Percentiles rank a stretch among this genome's conserved stretches.
These are phyloP conservation scores for Tolypocladium endophyticum DNA, from an alignment of 2,329 filamentous ascomycete species.

Conservation along the genomic window DNA sequence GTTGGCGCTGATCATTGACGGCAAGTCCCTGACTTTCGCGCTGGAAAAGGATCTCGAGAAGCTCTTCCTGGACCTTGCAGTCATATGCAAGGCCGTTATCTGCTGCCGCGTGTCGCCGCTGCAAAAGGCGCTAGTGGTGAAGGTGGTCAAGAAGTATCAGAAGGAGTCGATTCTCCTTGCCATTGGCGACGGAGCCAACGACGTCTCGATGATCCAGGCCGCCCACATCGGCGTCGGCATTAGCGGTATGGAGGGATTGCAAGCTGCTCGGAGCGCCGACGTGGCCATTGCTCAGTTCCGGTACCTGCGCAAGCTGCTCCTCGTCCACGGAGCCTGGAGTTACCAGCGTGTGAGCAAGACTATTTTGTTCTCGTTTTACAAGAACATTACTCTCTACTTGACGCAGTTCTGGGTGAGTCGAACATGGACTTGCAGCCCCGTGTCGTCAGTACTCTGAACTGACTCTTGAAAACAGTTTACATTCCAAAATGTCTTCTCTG, in stretches of 20 bases:
- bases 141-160: conserved; percentile 88
- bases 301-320: conserved; percentile 81
- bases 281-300: conserved; percentile 94
- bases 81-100: conserved; percentile 98
- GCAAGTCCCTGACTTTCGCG: conserved; percentile 87
- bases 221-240: conserved; percentile 97
- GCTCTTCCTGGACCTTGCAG: conserved; percentile 80
- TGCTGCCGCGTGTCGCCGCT: conserved; percentile 95
- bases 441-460: not conserved
- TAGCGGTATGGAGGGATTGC: conserved; percentile 90
- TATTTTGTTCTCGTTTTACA: conserved; percentile 98
- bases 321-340: conserved; percentile 95
- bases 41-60: conserved; percentile 92
- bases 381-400: conserved; percentile 97
- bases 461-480: conserved; percentile 57
- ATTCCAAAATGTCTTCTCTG: conserved; percentile 97
- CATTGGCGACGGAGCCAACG: conserved; percentile 95
- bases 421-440: not conserved
- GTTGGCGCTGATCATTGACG: conserved; percentile 87
- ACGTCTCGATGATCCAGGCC: conserved; percentile 99
- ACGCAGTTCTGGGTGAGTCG: conserved; percentile 90
- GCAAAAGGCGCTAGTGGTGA: conserved; percentile 95
- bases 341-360: conserved; percentile 96
- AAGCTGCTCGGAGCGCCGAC: conserved; percentile 91
- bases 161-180: conserved; percentile 85